Percentiles rank a stretch among this genome's conserved stretches.
phyloP scores from a whole-genome alignment of 2,329 filamentous ascomycete genomes.

The Fusarium nygamai region DNA sequence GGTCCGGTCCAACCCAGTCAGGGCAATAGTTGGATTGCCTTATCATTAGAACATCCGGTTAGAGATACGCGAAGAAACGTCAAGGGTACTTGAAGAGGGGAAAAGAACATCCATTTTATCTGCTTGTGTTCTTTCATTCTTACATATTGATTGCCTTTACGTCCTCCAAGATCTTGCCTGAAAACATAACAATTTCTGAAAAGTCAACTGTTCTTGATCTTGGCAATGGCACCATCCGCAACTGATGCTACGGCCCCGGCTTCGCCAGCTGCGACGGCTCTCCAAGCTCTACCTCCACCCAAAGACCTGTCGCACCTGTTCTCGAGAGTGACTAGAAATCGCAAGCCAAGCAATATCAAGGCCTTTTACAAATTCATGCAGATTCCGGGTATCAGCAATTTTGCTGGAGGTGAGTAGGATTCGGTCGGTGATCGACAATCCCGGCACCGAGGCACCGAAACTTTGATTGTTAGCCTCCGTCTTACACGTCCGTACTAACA shows the following conservation, averaged over 20 bases:
- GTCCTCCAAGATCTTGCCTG: not conserved
- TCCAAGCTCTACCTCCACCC: slow-evolving; percentile 54
- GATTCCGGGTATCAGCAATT: slow-evolving; percentile 69
- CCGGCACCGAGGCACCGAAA: slow-evolving; percentile 7
- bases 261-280: slow-evolving; percentile 10
- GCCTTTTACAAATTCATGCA: slow-evolving; percentile 85
- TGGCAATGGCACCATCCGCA: slow-evolving; percentile 36
- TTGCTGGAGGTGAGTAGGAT: slow-evolving; percentile 65
- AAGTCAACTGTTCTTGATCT: not conserved
- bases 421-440: not conserved
- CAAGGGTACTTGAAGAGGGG: slow-evolving; percentile 29
- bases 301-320: slow-evolving; percentile 83
- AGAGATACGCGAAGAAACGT: slow-evolving; percentile 4
- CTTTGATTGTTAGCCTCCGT: not conserved
- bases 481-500: slow-evolving; percentile 15
- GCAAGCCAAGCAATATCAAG: slow-evolving; percentile 76
- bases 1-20: slow-evolving; percentile 3
- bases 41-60: slow-evolving; percentile 7
- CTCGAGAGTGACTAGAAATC: slow-evolving; percentile 73
- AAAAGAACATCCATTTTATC: not conserved
- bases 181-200: not conserved
- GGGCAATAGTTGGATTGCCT: slow-evolving; percentile 6
- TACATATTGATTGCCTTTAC: not conserved
- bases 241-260: slow-evolving; percentile 13
- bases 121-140: slow-evolving; percentile 4